These are phyloP conservation scores for Saturnispora dispora DNA, from an alignment of 805 yeast species.

Conservation along the genomic window DNA sequence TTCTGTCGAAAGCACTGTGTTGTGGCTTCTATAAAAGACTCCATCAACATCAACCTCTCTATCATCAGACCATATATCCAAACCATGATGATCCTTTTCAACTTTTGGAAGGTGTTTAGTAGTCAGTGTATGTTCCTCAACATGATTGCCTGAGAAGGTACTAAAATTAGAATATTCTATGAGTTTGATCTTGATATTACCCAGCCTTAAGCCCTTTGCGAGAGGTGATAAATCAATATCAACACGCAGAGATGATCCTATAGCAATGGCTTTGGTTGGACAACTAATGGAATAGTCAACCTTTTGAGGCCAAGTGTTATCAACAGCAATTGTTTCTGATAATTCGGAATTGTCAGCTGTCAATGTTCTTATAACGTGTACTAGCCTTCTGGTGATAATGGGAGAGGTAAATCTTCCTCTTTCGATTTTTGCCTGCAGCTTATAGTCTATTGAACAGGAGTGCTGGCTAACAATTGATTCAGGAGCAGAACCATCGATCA, in stretches of 20 bases:
- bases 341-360: conserved; percentile 82
- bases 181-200: conserved; percentile 59
- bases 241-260: conserved; percentile 72
- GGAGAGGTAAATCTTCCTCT: conserved; percentile 68
- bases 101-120: conserved; percentile 39
- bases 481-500: conserved; percentile 74
- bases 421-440: conserved; percentile 71
- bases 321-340: conserved; percentile 87
- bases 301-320: conserved; percentile 91
- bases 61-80: conserved; percentile 32
- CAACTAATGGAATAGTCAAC: conserved; percentile 82
- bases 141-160: conserved; percentile 48
- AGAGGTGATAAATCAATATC: conserved; percentile 69
- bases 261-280: conserved; percentile 82
- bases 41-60: conserved; percentile 30
- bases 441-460: conserved; percentile 64
- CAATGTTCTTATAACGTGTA: conserved; percentile 78
- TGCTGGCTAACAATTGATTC: conserved; percentile 90
- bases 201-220: conserved; percentile 69
- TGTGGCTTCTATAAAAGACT: conserved; percentile 26
- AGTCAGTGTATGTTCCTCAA: conserved; percentile 52
- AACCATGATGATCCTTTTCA: conserved; percentile 30
- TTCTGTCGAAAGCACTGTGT: conserved; percentile 35
- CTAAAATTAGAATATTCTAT: conserved; percentile 56
- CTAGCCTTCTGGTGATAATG: conserved; percentile 55